phyloP scores from a whole-genome alignment of 2,329 filamentous ascomycete genomes.

The Ambrosiella cleistominuta region DNA sequence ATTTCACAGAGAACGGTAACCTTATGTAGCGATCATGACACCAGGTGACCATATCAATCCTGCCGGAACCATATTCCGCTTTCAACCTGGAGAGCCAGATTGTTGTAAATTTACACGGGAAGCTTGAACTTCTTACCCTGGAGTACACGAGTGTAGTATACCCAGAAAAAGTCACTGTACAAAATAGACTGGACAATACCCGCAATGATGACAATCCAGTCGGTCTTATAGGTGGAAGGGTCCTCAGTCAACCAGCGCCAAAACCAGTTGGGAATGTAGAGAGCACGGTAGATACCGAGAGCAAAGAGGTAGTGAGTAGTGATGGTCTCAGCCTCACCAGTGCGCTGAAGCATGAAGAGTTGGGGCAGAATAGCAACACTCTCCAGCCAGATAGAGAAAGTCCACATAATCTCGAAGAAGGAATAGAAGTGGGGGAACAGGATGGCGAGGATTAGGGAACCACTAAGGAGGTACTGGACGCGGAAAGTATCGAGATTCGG shows the following conservation, averaged over 20 bases:
- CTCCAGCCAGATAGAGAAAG: constrained; percentile 97
- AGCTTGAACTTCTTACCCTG: constrained; percentile 81
- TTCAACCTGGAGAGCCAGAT: not conserved
- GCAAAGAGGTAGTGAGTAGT: constrained; percentile 96
- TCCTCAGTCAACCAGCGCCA: constrained; percentile 66
- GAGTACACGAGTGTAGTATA: constrained; percentile 94
- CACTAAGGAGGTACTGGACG: constrained; percentile 80
- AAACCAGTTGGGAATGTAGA: constrained; percentile 99
- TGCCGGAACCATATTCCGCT: too few relatives aligned
- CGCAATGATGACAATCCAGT: constrained; percentile 75
- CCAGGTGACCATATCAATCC: too few relatives aligned
- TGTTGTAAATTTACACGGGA: constrained; percentile 43
- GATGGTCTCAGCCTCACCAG: constrained; percentile 97
- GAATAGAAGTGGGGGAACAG: constrained; percentile 76
- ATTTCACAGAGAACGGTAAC: too few relatives aligned
- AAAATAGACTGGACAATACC: constrained; percentile 85
- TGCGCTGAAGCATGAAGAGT: constrained; percentile 94
- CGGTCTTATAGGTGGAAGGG: constrained; percentile 43
- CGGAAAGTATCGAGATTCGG: constrained; percentile 95
- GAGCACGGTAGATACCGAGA: constrained; percentile 71
- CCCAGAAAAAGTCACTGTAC: constrained; percentile 99
- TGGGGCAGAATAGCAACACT: constrained; percentile 91
- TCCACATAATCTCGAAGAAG: constrained; percentile 76
- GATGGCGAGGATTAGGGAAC: constrained; percentile 59
- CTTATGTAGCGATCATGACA: too few relatives aligned